phyloP scores from a whole-genome alignment of 345 rosid species.

The Reutealis trisperma region DNA sequence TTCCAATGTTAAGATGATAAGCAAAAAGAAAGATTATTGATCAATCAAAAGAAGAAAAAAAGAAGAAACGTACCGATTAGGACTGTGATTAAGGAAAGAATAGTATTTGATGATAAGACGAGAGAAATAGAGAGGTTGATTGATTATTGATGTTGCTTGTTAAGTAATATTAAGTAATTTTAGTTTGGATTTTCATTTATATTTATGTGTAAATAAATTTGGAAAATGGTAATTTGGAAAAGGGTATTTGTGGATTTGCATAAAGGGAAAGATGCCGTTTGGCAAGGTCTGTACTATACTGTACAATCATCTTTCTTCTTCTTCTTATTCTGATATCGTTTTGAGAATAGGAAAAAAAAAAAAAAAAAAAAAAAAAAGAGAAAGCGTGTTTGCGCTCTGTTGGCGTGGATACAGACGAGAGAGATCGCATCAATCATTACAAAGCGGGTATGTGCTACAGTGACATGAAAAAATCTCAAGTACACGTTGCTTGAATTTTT shows the following conservation, averaged over 20 bases:
- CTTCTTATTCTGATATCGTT: not conserved
- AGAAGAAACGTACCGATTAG: conserved; percentile 55
- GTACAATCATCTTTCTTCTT: not conserved
- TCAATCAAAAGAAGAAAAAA: not conserved
- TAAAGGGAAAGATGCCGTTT: not conserved
- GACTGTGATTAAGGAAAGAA: conserved; percentile 49
- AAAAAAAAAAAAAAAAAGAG: too few species aligned
- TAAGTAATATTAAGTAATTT: not conserved
- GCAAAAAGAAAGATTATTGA: conserved; percentile 7
- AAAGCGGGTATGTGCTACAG: too few species aligned
- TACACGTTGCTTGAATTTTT: too few species aligned
- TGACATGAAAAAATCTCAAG: too few species aligned
- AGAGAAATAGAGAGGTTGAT: not conserved
- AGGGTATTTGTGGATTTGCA: conserved; percentile 28
- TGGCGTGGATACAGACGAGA: too few species aligned
- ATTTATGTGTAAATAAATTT: not conserved
- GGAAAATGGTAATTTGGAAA: not conserved
- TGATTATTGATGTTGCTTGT: not conserved
- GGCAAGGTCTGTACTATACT: not conserved
- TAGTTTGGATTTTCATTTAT: conserved; percentile 4
- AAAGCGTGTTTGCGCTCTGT: too few species aligned
- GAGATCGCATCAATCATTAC: too few species aligned
- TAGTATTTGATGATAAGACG: conserved; percentile 30
- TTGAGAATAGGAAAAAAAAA: too few species aligned
- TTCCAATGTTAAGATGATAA: conserved; percentile 19